Percentiles rank a stretch among this genome's conserved stretches.
Conservation (phyloP, 176 grass and related monocot genomes). For the Hordeum marinum region DNA sequence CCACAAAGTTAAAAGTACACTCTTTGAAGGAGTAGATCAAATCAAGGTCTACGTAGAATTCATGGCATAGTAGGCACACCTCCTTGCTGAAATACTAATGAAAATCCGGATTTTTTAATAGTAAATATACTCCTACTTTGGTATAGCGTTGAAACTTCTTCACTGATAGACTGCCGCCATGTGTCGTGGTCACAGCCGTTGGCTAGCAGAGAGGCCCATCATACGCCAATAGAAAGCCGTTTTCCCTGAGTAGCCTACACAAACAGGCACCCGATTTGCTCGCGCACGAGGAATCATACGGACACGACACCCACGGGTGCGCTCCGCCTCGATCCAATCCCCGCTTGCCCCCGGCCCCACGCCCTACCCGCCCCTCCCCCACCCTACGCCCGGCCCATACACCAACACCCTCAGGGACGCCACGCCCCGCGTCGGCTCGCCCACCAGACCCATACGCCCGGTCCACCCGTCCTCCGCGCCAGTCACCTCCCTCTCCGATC, state of each 20-base stretch:
- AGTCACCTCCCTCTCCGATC: constrained; percentile 35
- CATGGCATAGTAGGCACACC: no score
- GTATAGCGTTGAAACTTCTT: no score
- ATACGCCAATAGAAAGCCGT: neutral
- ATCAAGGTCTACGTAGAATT: no score
- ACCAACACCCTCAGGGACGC: rapidly evolving
- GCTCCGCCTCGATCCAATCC: constrained; percentile 15
- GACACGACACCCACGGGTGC: constrained; percentile 8
- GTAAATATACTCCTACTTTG: no score
- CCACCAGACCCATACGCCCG: neutral
- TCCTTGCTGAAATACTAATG: no score
- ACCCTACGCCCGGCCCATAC: constrained; percentile 4
- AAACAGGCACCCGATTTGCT: neutral
- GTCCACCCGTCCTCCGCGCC: neutral
- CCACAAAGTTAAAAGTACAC: no score
- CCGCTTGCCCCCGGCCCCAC: neutral
- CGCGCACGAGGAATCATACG: neutral
- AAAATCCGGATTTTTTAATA: no score
- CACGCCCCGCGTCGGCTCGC: neutral
- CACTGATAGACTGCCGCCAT: no score
- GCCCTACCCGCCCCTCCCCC: neutral
- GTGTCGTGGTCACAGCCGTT: no score
- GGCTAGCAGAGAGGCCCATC: no score
- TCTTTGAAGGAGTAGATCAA: no score
- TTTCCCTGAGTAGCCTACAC: neutral